Percentiles rank a stretch among this genome's conserved stretches.
phyloP scores from a whole-genome alignment of 2,329 filamentous ascomycete genomes.

The Calonectria hongkongensis region DNA sequence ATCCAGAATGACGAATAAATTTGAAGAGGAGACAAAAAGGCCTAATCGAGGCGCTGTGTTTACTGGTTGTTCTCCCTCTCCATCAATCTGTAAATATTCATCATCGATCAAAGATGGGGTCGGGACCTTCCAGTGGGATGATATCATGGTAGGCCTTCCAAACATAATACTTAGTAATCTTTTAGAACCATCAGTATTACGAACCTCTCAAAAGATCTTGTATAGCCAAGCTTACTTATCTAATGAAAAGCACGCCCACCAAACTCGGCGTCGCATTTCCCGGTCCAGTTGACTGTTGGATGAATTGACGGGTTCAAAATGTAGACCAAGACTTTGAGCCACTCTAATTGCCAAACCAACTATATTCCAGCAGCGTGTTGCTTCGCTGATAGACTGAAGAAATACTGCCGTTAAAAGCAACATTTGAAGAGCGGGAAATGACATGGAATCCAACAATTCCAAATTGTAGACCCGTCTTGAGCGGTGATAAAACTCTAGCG shows the following conservation, averaged over 20 bases:
- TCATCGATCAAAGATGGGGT: slow-evolving; percentile 5
- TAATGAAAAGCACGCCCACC: background rate
- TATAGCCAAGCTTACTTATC: background rate
- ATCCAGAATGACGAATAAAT: background rate
- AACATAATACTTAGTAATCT: background rate
- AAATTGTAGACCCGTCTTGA: slow-evolving; percentile 8
- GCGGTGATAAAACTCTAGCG: slow-evolving; percentile 2
- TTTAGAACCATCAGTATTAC: background rate
- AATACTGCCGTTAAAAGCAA: background rate
- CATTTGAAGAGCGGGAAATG: background rate
- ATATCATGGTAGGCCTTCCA: slow-evolving; percentile 12
- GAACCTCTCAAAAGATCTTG: background rate
- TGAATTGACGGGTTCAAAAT: background rate
- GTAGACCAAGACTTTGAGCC: background rate
- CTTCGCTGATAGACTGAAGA: background rate
- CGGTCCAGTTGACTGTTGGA: background rate
- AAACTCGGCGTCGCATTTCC: slow-evolving; percentile 7
- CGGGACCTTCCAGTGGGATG: background rate
- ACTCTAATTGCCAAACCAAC: background rate
- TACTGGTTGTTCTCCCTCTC: background rate
- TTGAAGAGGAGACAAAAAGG: background rate
- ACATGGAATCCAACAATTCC: slow-evolving; percentile 6
- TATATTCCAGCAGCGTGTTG: background rate
- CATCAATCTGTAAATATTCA: background rate
- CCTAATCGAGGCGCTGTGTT: background rate